Evolutionary conservation across 2,329 filamentous ascomycete species (phyloP).

Genomic region (Ambrosiella cleistominuta): DNA sequence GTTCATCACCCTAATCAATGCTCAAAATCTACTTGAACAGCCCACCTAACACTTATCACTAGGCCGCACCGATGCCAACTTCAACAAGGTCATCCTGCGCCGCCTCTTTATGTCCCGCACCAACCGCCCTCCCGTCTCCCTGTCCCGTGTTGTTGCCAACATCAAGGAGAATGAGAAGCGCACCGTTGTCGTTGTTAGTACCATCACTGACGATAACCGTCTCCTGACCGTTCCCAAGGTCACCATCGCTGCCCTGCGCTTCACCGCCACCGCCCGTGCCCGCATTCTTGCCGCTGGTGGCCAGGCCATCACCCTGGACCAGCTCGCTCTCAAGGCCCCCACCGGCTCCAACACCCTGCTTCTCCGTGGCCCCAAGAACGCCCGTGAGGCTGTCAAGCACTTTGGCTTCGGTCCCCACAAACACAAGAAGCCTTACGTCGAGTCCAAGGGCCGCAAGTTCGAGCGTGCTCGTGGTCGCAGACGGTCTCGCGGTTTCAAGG

Average conservation of each 20-base stretch:
- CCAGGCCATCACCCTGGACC: slow-evolving; percentile 88
- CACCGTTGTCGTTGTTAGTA: slow-evolving; percentile 86
- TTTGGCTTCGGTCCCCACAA: slow-evolving; percentile 97
- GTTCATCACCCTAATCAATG: slow-evolving; percentile 22
- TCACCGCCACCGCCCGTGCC: slow-evolving; percentile 89
- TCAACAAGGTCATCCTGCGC: slow-evolving; percentile 98
- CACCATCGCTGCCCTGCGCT: slow-evolving; percentile 82
- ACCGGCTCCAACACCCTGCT: slow-evolving; percentile 95
- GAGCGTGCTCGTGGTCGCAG: slow-evolving; percentile 97
- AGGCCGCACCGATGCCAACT: slow-evolving; percentile 91
- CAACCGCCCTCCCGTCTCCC: slow-evolving; percentile 87
- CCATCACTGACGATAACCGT: slow-evolving; percentile 95
- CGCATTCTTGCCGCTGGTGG: slow-evolving; percentile 87
- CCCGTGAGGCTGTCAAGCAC: slow-evolving; percentile 96
- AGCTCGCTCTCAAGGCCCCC: slow-evolving; percentile 86
- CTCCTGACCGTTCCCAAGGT: slow-evolving; percentile 80
- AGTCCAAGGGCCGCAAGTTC: slow-evolving; percentile 99
- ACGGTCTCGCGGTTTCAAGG: slow-evolving; percentile 98
- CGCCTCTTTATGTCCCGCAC: slow-evolving; percentile 97
- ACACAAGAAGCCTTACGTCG: slow-evolving; percentile 96
- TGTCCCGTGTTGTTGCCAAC: slow-evolving; percentile 73
- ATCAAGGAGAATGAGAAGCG: slow-evolving; percentile 53
- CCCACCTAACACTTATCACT: slow-evolving; percentile 7
- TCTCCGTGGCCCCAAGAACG: slow-evolving; percentile 95
- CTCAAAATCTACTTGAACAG: slow-evolving; percentile 3